Evolutionary conservation across 805 yeast species (phyloP).

Genomic region (Lipomyces mesembrius): DNA sequence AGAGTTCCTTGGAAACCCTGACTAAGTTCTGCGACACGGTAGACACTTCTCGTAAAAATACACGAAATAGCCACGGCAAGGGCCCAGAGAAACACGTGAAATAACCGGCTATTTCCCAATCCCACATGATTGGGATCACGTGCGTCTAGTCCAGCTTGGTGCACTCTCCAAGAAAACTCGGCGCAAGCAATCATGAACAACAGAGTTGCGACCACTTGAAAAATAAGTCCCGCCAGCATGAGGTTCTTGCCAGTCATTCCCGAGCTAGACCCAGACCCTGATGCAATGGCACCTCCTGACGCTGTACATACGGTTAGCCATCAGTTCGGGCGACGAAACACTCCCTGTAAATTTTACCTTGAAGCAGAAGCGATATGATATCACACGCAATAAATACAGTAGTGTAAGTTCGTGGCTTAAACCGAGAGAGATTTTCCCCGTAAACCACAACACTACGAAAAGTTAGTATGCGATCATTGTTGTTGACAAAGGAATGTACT

Average conservation of each 20-base stretch:
- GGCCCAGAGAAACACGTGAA: no score
- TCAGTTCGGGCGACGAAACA: background rate
- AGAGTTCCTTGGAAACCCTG: no score
- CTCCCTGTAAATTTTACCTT: background rate
- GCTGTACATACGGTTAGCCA: constrained; percentile 3
- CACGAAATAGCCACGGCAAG: no score
- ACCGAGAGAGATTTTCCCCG: background rate
- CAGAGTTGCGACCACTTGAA: constrained; percentile 6
- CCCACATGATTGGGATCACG: no score
- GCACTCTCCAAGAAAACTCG: constrained; percentile 7
- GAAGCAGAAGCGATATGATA: background rate
- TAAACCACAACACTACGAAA: constrained; percentile 1
- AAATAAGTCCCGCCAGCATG: constrained; percentile 2
- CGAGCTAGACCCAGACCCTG: background rate
- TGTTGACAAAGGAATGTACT: background rate
- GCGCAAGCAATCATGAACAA: constrained; percentile 6
- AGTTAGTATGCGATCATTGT: background rate
- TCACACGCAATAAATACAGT: background rate
- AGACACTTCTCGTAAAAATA: no score
- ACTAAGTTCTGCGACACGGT: no score
- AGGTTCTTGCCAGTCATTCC: background rate
- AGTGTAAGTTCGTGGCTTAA: constrained; percentile 7
- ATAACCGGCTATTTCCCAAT: no score
- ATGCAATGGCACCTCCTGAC: constrained; percentile 5
- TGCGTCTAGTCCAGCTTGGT: background rate